Conservation (phyloP, 169 alveolate genomes). For the Plasmodium billcollinsi region DNA sequence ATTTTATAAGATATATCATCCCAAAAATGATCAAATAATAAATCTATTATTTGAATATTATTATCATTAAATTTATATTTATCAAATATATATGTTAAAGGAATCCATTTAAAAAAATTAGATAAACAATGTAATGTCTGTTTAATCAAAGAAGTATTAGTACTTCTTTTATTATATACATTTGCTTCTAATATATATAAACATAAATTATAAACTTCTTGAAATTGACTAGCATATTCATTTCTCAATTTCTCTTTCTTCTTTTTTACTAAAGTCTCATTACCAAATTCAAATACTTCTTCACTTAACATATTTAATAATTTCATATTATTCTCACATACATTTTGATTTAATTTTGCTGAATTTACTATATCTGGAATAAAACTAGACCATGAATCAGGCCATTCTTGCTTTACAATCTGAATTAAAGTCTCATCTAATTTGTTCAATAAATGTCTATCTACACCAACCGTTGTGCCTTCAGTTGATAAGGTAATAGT, state of each 20-base stretch:
- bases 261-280: conserved; percentile 91
- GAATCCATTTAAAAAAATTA: conserved; percentile 96
- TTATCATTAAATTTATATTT: conserved; percentile 83
- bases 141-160: conserved; percentile 89
- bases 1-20: conserved; percentile 90
- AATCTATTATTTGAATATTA: conserved; percentile 83
- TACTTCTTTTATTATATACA: conserved; percentile 86
- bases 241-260: conserved; percentile 88
- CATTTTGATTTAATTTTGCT: conserved; percentile 94
- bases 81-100: conserved; percentile 94
- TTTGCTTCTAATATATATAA: conserved; percentile 91
- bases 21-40: conserved; percentile 92
- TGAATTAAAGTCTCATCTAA: conserved; percentile 90
- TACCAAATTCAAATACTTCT: conserved; percentile 95
- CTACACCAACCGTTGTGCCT: conserved; percentile 86
- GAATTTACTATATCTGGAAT: conserved; percentile 98
- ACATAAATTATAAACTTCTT: conserved; percentile 91
- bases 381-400: conserved; percentile 98
- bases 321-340: conserved; percentile 98
- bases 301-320: conserved; percentile 97
- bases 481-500: conserved; percentile 85
- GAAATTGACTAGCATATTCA: conserved; percentile 86
- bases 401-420: conserved; percentile 98
- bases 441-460: conserved; percentile 89
- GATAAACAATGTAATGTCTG: conserved; percentile 94